A percentile compares a stretch with the other conserved stretches of the same genome.
Conservation (phyloP, 2,329 filamentous ascomycete genomes). For the Arthrobotrys entomopaga region DNA sequence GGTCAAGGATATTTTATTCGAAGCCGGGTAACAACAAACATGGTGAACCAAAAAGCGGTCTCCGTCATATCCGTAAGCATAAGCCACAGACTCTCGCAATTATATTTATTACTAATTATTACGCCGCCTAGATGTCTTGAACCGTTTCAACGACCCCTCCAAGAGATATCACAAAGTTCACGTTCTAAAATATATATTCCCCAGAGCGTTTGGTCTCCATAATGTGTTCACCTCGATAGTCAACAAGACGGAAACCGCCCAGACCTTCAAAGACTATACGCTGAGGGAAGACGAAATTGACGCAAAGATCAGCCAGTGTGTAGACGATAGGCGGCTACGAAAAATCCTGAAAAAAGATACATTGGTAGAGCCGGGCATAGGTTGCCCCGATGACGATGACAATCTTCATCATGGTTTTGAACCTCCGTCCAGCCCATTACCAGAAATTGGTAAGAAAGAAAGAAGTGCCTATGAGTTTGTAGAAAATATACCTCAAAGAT, state of each 20-base stretch:
- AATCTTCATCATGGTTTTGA: constrained; percentile 29
- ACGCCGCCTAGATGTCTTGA: constrained; percentile 75
- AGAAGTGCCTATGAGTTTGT: constrained; percentile 34
- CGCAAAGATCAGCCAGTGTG: constrained; percentile 53
- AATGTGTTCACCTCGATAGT: constrained; percentile 85
- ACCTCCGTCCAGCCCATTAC: constrained; percentile 18
- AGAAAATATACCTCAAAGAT: constrained; percentile 61
- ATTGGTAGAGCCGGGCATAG: background rate
- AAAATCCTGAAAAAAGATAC: constrained; percentile 35
- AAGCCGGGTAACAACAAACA: constrained; percentile 75
- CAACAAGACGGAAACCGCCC: constrained; percentile 73
- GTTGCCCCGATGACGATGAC: constrained; percentile 42
- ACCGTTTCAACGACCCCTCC: constrained; percentile 69
- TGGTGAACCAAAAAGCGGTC: constrained; percentile 76
- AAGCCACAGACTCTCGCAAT: constrained; percentile 28
- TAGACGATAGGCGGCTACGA: constrained; percentile 47
- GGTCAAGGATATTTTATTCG: constrained; percentile 87
- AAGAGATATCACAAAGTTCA: constrained; percentile 70
- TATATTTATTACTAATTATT: constrained; percentile 47
- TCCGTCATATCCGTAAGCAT: constrained; percentile 79
- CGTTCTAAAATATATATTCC: constrained; percentile 92
- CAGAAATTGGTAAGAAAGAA: constrained; percentile 36
- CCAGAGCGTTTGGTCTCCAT: constrained; percentile 85
- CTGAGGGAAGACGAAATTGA: constrained; percentile 84
- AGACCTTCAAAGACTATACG: constrained; percentile 85